These are phyloP conservation scores for Trichoderma koningii DNA, from an alignment of 2,329 filamentous ascomycete genomes.

Conservation along the genomic window DNA sequence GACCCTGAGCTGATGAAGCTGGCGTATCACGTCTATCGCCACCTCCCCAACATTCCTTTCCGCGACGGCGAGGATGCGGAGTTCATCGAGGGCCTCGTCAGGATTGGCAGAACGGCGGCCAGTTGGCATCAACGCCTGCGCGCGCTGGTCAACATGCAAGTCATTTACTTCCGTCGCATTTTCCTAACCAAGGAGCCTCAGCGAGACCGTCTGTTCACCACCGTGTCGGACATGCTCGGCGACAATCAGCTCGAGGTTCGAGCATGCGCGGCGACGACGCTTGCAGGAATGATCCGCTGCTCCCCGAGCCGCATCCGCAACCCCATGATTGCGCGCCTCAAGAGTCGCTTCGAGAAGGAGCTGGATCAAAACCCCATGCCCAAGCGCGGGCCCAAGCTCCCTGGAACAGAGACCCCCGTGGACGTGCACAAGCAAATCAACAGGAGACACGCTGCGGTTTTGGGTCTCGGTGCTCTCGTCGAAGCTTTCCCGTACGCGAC, in stretches of 20 bases:
- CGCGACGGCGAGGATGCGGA: conserved; percentile 78
- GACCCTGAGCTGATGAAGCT: conserved; percentile 92
- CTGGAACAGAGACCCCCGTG: conserved; percentile 68
- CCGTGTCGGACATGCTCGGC: conserved; percentile 92
- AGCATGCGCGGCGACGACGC: conserved; percentile 84
- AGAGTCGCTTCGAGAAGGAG: conserved; percentile 74
- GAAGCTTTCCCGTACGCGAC: conserved; percentile 96
- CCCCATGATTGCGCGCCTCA: conserved; percentile 73
- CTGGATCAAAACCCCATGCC: conserved; percentile 86
- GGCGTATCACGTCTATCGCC: conserved; percentile 95
- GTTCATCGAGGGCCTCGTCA: conserved; percentile 84
- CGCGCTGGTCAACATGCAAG: conserved; percentile 96
- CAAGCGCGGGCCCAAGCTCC: conserved; percentile 61
- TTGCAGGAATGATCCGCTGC: conserved; percentile 97
- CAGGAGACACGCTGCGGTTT: conserved; percentile 82
- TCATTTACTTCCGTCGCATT: conserved; percentile 94
- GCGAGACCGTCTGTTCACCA: conserved; percentile 80
- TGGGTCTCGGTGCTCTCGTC: conserved; percentile 86
- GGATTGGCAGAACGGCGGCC: conserved; percentile 78
- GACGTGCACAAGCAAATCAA: conserved; percentile 77
- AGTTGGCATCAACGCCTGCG: conserved; percentile 96
- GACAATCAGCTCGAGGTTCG: conserved; percentile 93
- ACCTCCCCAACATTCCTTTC: conserved; percentile 93
- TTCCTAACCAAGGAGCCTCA: conserved; percentile 79
- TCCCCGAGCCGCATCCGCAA: conserved; percentile 80